phyloP scores from a whole-genome alignment of 1,284 basidiomycete genomes.

The Marasmius tenuissimus region DNA sequence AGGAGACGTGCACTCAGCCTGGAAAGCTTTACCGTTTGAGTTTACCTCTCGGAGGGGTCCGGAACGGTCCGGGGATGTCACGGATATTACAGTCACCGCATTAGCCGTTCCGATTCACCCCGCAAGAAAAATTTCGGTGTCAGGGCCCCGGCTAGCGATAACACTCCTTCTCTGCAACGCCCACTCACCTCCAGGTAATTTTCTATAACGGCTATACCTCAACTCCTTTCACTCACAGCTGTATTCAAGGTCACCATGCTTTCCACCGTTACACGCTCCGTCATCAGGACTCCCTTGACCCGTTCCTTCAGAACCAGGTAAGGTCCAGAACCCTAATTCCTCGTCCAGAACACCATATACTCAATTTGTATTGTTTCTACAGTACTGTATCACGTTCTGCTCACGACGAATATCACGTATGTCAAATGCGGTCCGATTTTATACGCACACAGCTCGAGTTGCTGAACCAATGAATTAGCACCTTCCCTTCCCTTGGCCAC shows the following conservation, averaged over 20 bases:
- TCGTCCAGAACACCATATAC: background rate
- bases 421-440: slow-evolving; percentile 16
- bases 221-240: background rate
- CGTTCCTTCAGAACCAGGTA: slow-evolving; percentile 2
- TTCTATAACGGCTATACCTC: background rate
- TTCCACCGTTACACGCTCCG: background rate
- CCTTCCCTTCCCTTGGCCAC: slow-evolving; percentile 66
- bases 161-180: too few species aligned
- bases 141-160: too few species aligned
- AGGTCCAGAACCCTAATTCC: background rate
- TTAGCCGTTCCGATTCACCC: too few species aligned
- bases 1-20: too few species aligned
- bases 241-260: background rate
- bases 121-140: too few species aligned
- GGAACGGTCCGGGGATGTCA: too few species aligned
- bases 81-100: too few species aligned
- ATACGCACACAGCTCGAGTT: slow-evolving; percentile 6
- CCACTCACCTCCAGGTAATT: background rate
- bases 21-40: too few species aligned
- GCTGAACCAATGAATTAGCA: slow-evolving; percentile 42
- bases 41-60: too few species aligned
- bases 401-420: slow-evolving; percentile 63
- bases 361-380: background rate
- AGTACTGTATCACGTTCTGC: slow-evolving; percentile 20
- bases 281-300: background rate